A percentile compares a stretch with the other conserved stretches of the same genome.
Evolutionary conservation across 2,329 filamentous ascomycete genomes (phyloP).

Genomic region (Calonectria hongkongensis): DNA sequence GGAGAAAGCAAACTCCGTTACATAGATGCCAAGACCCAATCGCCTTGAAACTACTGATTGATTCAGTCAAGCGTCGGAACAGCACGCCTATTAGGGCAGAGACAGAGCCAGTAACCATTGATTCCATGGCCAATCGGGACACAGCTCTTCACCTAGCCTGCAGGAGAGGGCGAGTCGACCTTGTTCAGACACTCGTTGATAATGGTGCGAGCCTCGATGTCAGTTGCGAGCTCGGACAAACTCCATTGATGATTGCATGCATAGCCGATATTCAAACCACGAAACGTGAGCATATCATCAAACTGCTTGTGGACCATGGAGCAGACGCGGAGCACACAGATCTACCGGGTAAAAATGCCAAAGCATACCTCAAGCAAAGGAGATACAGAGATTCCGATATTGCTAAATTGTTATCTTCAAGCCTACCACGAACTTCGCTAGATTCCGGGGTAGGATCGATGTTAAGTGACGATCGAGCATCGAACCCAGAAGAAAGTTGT

Average conservation of each 20-base stretch:
- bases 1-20: neutral
- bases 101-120: neutral
- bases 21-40: neutral
- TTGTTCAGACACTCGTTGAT: neutral
- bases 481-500: neutral
- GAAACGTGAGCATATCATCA: slow-evolving; percentile 5
- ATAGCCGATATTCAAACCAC: neutral
- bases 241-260: slow-evolving; percentile 2
- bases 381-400: neutral
- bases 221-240: neutral
- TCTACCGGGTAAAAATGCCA: neutral
- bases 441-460: neutral
- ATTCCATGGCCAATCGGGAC: neutral
- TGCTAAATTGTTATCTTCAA: neutral
- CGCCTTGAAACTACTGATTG: neutral
- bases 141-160: slow-evolving; percentile 4
- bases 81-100: neutral
- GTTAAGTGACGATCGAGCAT: neutral
- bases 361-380: neutral
- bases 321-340: neutral
- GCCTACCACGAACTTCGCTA: neutral
- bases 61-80: neutral
- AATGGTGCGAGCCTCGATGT: neutral
- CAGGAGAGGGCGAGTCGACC: neutral
- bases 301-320: neutral